phyloP scores from a whole-genome alignment of 768 basidiomycete species.

The Imleria badia region DNA sequence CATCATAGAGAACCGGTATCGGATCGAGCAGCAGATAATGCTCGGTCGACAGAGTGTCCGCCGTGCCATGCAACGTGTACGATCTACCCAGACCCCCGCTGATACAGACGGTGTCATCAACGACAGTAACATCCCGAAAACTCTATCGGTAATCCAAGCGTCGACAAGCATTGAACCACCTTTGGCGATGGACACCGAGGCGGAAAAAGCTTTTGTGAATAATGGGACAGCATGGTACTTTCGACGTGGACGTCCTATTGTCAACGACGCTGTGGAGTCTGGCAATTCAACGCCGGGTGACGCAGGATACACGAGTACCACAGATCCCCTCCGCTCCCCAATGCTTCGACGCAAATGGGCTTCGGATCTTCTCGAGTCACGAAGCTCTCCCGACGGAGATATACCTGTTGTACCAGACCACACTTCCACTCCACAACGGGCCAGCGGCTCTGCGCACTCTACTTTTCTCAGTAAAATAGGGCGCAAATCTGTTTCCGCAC shows the following conservation, averaged over 20 bases:
- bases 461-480: constrained; percentile 45
- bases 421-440: constrained; percentile 6
- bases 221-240: constrained; percentile 57
- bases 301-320: constrained; percentile 22
- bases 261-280: constrained; percentile 27
- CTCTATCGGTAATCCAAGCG: constrained; percentile 22
- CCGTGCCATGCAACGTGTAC: constrained; percentile 44
- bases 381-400: constrained; percentile 20
- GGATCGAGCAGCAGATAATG: constrained; percentile 80
- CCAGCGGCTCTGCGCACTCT: constrained; percentile 19
- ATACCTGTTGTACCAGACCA: constrained; percentile 9
- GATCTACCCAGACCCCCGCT: constrained; percentile 20
- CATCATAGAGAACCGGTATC: constrained; percentile 90
- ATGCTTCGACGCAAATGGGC: constrained; percentile 50
- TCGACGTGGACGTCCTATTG: constrained; percentile 43
- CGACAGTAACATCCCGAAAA: constrained; percentile 20
- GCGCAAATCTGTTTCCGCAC: constrained; percentile 44
- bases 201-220: constrained; percentile 62
- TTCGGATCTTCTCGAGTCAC: constrained; percentile 40
- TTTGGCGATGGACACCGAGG: constrained; percentile 76
- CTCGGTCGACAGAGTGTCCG: constrained; percentile 76
- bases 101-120: constrained; percentile 25
- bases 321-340: constrained; percentile 42
- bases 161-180: constrained; percentile 50
- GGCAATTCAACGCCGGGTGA: constrained; percentile 35